phyloP scores from a whole-genome alignment of 495 filamentous ascomycete genomes.

The Barbatosphaeria neglecta region DNA sequence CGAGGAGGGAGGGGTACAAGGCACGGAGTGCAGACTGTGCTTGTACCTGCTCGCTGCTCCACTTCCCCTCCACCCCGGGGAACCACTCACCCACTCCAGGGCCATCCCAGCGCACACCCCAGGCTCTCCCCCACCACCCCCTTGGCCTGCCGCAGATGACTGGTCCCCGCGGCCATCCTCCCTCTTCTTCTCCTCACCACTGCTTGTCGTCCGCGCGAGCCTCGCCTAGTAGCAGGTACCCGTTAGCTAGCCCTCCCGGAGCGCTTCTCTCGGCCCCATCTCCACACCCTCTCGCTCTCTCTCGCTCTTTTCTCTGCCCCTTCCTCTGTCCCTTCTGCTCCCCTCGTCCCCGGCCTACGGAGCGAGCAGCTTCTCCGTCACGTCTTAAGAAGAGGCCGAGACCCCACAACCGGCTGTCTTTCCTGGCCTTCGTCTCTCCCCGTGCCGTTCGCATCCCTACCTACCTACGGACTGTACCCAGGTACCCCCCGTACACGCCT shows the following conservation, averaged over 20 bases:
- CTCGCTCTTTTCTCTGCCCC: not conserved
- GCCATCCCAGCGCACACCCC: too few relatives aligned
- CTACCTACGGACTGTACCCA: not conserved
- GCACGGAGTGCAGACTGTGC: too few relatives aligned
- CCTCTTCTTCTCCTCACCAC: constrained; percentile 1
- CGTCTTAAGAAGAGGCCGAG: not conserved
- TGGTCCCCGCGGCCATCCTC: not conserved
- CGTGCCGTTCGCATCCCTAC: not conserved
- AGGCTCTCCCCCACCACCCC: too few relatives aligned
- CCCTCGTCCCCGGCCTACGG: not conserved
- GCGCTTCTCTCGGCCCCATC: too few relatives aligned
- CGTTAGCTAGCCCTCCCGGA: too few relatives aligned
- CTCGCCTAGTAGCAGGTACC: too few relatives aligned
- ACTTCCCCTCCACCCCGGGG: not conserved
- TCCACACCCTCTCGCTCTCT: too few relatives aligned
- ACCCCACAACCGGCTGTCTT: constrained; percentile 3
- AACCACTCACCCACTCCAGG: too few relatives aligned
- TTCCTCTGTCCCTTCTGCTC: not conserved
- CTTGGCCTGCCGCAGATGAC: too few relatives aligned
- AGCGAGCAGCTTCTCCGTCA: not conserved
- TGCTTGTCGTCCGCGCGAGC: not conserved
- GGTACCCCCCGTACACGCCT: too few relatives aligned
- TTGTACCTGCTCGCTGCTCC: not conserved
- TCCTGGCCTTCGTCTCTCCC: not conserved
- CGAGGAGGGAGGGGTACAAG: too few relatives aligned